Evolutionary conservation across 192 early-diverging fungal species (phyloP), one percentile per base, ranked within the genome.

Genomic region (Rhizoclosmatium globosum): DNA sequence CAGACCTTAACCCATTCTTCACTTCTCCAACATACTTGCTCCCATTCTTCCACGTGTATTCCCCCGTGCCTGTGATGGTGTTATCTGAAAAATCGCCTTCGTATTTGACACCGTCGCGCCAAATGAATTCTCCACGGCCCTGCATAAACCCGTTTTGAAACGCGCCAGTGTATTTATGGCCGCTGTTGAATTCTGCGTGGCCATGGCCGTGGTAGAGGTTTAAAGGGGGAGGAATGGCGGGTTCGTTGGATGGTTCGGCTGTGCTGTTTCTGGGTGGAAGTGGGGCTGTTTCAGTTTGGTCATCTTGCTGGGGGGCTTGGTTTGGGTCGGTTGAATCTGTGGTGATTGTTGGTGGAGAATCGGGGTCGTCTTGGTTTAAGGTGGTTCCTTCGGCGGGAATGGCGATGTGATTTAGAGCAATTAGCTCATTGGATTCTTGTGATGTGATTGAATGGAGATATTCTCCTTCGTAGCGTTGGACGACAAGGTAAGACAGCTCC

Each of bases 401-500:
- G 6, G 50, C 9, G 17, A 53, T 53, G 9, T 7, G 9, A 17
- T 53, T 53, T 53, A 17, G 9, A 7, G 50, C 6, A 1, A 53
- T 7, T 13, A 53, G 50, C 9, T 53, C 50, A 17, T 7, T 53
- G 50, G 50, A 53, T 53, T 17, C 50, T 17, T 13, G 50, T 17
- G 50, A 17, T 17, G 50, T 53, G 17, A 53, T 53, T 7, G 17
- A 7, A 17, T 6, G 11, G 3, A 85, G 86, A 23, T 89, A 91
- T 62, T 85, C 92, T 41, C 79, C 90, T n/a, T 81, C 87, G 38
- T 72, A 72, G 53, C 50, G 56, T 59, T 85, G 90, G 31, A 89
- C 86, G 57, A 91, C 94, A 58, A 79, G 84, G 60, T 87, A 85
- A 73, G 84, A 94, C 38, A 6, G 89, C 89, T 39, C 75, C 90